A percentile compares a stretch with the other conserved stretches of the same genome.
Conservation (phyloP, 345 rosid species). For the Litchi chinensis region DNA sequence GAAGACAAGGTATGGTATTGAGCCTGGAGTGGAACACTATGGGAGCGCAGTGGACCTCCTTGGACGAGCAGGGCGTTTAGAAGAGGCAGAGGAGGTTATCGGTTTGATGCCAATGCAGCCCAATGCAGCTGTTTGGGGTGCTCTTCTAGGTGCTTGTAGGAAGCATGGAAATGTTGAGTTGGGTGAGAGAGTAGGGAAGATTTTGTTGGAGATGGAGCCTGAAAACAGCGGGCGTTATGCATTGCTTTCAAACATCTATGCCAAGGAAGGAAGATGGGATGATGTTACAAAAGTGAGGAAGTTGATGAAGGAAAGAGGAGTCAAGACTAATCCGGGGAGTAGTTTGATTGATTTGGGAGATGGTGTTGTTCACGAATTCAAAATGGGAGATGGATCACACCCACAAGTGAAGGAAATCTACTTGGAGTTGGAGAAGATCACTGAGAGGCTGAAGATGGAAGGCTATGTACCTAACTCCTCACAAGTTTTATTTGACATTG, state of each 20-base stretch:
- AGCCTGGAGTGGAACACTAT: slow-evolving; percentile 45
- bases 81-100: slow-evolving; percentile 44
- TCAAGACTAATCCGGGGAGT: slow-evolving; percentile 39
- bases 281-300: slow-evolving; percentile 42
- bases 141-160: slow-evolving; percentile 49
- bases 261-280: slow-evolving; percentile 46
- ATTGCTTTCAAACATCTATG: slow-evolving; percentile 48
- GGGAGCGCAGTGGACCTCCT: slow-evolving; percentile 48
- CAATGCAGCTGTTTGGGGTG: slow-evolving; percentile 49
- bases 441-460: slow-evolving; percentile 35
- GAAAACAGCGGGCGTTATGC: slow-evolving; percentile 47
- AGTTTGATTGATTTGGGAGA: slow-evolving; percentile 33
- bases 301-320: slow-evolving; percentile 49
- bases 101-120: slow-evolving; percentile 40
- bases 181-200: slow-evolving; percentile 43
- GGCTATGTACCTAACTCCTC: slow-evolving; percentile 43
- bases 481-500: slow-evolving; percentile 43
- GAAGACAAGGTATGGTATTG: slow-evolving; percentile 32
- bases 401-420: slow-evolving; percentile 37
- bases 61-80: slow-evolving; percentile 43
- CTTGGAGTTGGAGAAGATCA: slow-evolving; percentile 30
- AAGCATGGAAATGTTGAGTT: slow-evolving; percentile 39
- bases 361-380: slow-evolving; percentile 45
- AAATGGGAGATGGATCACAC: slow-evolving; percentile 45
- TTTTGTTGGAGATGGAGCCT: slow-evolving; percentile 43